Conservation (phyloP, 352 stramenopile species). For the Pythium myriotylum region DNA sequence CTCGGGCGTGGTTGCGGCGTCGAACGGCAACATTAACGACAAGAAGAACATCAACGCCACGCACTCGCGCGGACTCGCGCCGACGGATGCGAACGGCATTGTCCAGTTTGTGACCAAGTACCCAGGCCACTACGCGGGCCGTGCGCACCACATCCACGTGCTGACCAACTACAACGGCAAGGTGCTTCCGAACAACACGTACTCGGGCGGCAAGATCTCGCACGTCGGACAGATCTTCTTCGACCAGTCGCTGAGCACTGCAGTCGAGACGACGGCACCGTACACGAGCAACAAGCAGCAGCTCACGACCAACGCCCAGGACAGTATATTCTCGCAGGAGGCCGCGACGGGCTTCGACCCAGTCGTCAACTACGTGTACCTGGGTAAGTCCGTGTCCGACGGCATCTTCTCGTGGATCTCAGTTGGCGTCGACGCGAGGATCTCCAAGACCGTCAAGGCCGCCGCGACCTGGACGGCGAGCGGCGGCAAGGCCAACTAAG, state of each 20-base stretch:
- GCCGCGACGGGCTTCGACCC: constrained; percentile 33
- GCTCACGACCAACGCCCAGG: constrained; percentile 30
- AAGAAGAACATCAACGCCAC: constrained; percentile 20
- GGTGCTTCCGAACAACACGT: constrained; percentile 23
- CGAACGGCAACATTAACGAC: constrained; percentile 6
- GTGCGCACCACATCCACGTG: constrained; percentile 21
- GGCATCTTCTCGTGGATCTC: constrained; percentile 41
- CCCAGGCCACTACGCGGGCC: constrained; percentile 21
- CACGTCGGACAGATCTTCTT: constrained; percentile 27
- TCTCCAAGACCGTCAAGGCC: constrained; percentile 23
- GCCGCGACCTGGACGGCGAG: constrained; percentile 24
- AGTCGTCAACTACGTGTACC: constrained; percentile 36
- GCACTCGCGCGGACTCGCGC: constrained; percentile 4
- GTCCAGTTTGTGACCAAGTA: constrained; percentile 30
- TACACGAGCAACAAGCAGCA: constrained; percentile 32
- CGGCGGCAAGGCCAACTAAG: constrained; percentile 5
- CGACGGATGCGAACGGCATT: constrained; percentile 14
- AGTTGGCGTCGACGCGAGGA: constrained; percentile 31
- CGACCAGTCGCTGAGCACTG: constrained; percentile 12
- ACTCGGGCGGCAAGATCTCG: constrained; percentile 5
- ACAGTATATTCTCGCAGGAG: constrained; percentile 29
- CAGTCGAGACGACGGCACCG: background rate
- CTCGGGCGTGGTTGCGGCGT: constrained; percentile 15
- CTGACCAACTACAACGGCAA: constrained; percentile 12
- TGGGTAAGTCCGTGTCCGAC: constrained; percentile 28